A percentile compares a stretch with the other conserved stretches of the same genome.
Evolutionary conservation across 257 asterid species (phyloP).

Genomic region (Paraleonurus japonicus): DNA sequence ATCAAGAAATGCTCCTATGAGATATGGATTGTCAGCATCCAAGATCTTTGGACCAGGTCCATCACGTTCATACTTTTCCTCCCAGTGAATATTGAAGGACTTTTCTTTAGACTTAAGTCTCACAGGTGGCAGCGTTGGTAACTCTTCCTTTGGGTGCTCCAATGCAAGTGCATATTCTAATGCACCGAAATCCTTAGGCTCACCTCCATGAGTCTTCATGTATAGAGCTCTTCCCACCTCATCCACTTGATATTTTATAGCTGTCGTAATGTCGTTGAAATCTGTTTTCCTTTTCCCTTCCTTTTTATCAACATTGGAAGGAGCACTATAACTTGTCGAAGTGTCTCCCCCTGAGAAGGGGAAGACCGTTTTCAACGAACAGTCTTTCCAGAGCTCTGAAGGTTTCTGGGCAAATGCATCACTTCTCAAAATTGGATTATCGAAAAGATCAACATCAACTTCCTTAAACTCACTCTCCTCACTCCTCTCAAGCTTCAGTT

Average conservation of each 20-base stretch:
- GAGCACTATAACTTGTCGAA: conserved; percentile 53
- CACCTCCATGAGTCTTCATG: conserved; percentile 56
- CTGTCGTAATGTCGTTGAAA: conserved; percentile 46
- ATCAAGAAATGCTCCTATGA: conserved; percentile 83
- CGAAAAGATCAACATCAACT: conserved; percentile 32
- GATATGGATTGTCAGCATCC: conserved; percentile 57
- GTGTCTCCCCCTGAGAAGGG: conserved; percentile 57
- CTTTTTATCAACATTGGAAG: conserved; percentile 38
- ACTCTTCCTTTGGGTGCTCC: conserved; percentile 74
- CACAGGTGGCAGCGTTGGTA: conserved; percentile 84
- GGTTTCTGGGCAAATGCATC: conserved; percentile 42
- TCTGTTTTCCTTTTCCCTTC: conserved; percentile 63
- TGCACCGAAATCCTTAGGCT: conserved; percentile 46
- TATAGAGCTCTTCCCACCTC: conserved; percentile 76
- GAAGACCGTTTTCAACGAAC: conserved; percentile 62
- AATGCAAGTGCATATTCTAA: conserved; percentile 45
- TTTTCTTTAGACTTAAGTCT: conserved; percentile 80
- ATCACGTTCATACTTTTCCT: conserved; percentile 72
- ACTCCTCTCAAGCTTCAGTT: too few species aligned
- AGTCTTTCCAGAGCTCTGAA: conserved; percentile 56
- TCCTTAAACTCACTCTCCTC: too few species aligned
- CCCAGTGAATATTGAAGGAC: conserved; percentile 76
- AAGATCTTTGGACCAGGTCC: conserved; percentile 51
- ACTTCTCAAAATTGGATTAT: conserved; percentile 47
- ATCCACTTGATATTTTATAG: conserved; percentile 73